Evolutionary conservation across 179 eudicot species (phyloP).

Genomic region (Carnegiea gigantea): DNA sequence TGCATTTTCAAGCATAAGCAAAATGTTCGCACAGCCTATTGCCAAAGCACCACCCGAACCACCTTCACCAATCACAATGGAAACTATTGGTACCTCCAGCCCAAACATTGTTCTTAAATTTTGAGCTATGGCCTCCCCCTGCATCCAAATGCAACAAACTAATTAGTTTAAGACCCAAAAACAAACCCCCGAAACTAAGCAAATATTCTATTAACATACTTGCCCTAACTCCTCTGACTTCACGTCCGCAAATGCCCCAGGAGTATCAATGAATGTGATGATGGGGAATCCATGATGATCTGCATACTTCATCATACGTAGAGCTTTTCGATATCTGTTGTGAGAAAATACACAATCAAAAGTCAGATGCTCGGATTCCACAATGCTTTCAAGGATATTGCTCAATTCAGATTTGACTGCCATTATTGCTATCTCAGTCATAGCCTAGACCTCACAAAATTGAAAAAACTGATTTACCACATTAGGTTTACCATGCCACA

Average conservation of each 20-base stretch:
- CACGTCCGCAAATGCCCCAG: conserved; percentile 95
- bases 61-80: conserved; percentile 96
- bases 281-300: conserved; percentile 98
- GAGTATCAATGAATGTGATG: conserved; percentile 88
- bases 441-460: neutral
- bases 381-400: neutral
- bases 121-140: conserved; percentile 98
- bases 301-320: conserved; percentile 96
- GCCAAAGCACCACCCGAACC: conserved; percentile 99
- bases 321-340: conserved; percentile 87
- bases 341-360: conserved; percentile 17
- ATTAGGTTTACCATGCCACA: neutral
- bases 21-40: conserved; percentile 93
- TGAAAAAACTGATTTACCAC: neutral
- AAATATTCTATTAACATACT: conserved; percentile 52
- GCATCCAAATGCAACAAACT: conserved; percentile 28
- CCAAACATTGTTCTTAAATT: conserved; percentile 97
- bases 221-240: conserved; percentile 95
- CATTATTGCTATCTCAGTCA: neutral
- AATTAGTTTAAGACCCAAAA: conserved; percentile 14
- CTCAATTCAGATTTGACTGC: neutral
- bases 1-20: conserved; percentile 93
- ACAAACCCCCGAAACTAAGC: neutral
- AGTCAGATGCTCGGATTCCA: too few species aligned
- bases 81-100: conserved; percentile 81